These are phyloP conservation scores for Colletotrichum sp. DNA, from an alignment of 2,329 filamentous ascomycete species.

Conservation along the genomic window DNA sequence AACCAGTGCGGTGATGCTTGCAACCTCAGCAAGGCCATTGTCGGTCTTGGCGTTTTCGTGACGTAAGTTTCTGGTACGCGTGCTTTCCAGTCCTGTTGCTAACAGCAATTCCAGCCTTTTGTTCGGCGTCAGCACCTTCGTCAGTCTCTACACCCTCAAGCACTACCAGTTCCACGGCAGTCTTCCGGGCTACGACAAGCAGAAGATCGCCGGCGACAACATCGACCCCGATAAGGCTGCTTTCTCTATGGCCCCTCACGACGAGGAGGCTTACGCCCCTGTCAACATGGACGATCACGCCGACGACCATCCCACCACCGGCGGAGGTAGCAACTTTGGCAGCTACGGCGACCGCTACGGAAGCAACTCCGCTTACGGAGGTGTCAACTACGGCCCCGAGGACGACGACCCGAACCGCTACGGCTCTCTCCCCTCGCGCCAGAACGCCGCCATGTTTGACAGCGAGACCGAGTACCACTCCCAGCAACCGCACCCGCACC, in stretches of 20 bases:
- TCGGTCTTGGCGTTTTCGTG: conserved; percentile 66
- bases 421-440: conserved; percentile 39
- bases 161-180: conserved; percentile 67
- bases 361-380: conserved; percentile 25
- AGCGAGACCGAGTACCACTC: conserved; percentile 54
- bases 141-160: conserved; percentile 65
- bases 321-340: conserved; percentile 28
- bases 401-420: conserved; percentile 44
- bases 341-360: conserved; percentile 36
- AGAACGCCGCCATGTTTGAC: conserved; percentile 50
- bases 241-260: conserved; percentile 70
- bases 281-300: conserved; percentile 61
- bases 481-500: conserved; percentile 20
- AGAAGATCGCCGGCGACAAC: conserved; percentile 48
- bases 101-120: conserved; percentile 50
- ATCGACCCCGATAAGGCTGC: conserved; percentile 74
- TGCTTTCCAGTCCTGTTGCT: conserved; percentile 3
- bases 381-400: conserved; percentile 30
- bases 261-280: conserved; percentile 69
- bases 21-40: conserved; percentile 65
- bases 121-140: conserved; percentile 55
- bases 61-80: conserved; percentile 51
- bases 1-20: conserved; percentile 62
- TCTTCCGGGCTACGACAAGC: conserved; percentile 65
- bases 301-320: conserved; percentile 37